Conservation (phyloP, 2,329 filamentous ascomycete species). For the Clonostachys rhizophaga region DNA sequence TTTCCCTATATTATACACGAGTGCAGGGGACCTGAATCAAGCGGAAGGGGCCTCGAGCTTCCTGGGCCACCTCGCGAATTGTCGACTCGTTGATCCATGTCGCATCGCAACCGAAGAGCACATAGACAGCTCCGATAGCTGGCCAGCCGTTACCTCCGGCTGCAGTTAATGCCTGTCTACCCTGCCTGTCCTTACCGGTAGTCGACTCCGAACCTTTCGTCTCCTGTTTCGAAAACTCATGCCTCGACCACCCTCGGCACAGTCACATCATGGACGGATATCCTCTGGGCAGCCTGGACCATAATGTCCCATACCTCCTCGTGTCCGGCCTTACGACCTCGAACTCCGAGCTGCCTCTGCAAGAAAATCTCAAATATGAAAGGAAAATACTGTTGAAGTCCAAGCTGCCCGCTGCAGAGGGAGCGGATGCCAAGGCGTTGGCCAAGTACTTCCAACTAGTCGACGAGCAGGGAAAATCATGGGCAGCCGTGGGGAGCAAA, state of each 20-base stretch:
- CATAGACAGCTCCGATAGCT: too few species aligned
- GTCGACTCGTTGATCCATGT: too few species aligned
- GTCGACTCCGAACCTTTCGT: too few species aligned
- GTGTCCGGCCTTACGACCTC: slow-evolving; percentile 65
- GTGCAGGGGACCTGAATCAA: too few species aligned
- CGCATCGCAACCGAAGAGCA: too few species aligned
- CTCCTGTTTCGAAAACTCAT: background rate
- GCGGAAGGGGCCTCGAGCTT: too few species aligned
- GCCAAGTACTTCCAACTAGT: slow-evolving; percentile 60
- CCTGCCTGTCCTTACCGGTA: too few species aligned
- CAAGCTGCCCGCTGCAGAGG: slow-evolving; percentile 63
- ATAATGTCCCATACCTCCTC: slow-evolving; percentile 81
- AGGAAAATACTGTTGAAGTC: slow-evolving; percentile 62
- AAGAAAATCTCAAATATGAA: slow-evolving; percentile 47
- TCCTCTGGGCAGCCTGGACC: slow-evolving; percentile 73
- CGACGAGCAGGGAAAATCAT: slow-evolving; percentile 61
- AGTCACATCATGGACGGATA: slow-evolving; percentile 67
- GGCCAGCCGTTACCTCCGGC: too few species aligned
- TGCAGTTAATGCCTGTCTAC: too few species aligned
- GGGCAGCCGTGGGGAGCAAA: slow-evolving; percentile 55
- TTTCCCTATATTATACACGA: too few species aligned
- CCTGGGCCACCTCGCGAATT: too few species aligned
- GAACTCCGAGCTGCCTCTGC: slow-evolving; percentile 32
- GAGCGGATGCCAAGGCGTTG: slow-evolving; percentile 60
- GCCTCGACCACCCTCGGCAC: background rate